Evolutionary conservation across 352 stramenopile genomes (phyloP), one percentile per base, ranked within the genome.

Genomic region (Thalassiosira pacifica): DNA sequence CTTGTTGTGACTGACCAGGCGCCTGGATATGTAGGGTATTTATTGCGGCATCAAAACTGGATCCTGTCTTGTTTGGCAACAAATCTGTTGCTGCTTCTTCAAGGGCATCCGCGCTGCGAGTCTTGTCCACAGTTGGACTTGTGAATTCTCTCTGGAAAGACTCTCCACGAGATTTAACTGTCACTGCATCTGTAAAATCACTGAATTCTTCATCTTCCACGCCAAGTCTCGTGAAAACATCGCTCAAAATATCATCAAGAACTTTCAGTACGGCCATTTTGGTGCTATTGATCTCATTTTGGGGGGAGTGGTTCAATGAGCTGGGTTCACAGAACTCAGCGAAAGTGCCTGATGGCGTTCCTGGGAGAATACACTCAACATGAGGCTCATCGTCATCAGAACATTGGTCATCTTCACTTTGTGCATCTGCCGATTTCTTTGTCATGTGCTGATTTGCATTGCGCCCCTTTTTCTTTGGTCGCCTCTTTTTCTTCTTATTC

Each of bases 211-310:
- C 79, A 10, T 76, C 37, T 53, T 81, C 27, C 26, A 93, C 26
- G n/a, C 87, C 90, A 82, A 93, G 82, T 67, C 83, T 76, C 26
- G 53, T 11, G 65, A 93, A 92, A 8, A 87, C 89, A 48, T 80
- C 76, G 48, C 85, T 65, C 13, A 93, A 57, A 63, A 93, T 66
- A 27, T 90, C 83, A 66, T 94, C 81, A 40, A 94, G n/a, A 52
- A 94, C 74, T 22, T 67, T 59, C 19, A 92, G 57, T 27, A 87
- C 83, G 5, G 31, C 42, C 55, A 86, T 69, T 74, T 82, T 82
- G 53, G 40, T 52, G 37, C 18, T 31, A 42, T 76, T 82, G 37
- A 66, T 22, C 37, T 70, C 61, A 26, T 64, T 66, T 45, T 78
- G 57, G 26, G 26, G 69, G n/a, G 55, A 57, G 6, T 78, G 55